Evolutionary conservation across 768 basidiomycete species (phyloP), one percentile per base, ranked within the genome.

Genomic region (Rhizopogon vinicolor): DNA sequence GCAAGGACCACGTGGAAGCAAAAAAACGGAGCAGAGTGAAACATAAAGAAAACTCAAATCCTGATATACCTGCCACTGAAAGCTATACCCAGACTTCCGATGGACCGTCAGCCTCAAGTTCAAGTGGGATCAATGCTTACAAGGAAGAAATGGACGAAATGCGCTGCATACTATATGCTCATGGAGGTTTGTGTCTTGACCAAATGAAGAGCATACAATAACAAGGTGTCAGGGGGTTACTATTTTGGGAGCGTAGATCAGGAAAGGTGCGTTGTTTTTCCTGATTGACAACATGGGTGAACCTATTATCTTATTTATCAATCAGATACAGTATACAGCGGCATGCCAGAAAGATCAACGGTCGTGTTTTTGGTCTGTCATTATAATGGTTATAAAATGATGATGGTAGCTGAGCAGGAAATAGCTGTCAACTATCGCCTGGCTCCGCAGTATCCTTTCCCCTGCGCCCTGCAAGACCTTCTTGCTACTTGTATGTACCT

Each of bases 391-490:
- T 8, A 18, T 2, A 49, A 41, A 31, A 13, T 39, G 31, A 13
- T 45, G 8, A 41, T 55, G 19, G 59, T 48, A n/a, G 39, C 52
- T 41, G 29, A 71, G 52, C 60, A 63, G 60, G 50, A 13, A 33
- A 10, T 57, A 89, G 87, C 88, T 55, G 77, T 91, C 52, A 88
- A 89, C 59, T 91, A 91, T 63, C 81, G 89, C 40, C 81, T 95
- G n/a, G 89, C 95, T 13, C 96, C 96, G 0, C 96, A 98, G 71
- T 98, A 96, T 63, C 96, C 96, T 1, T 98, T 97, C 67, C 96
- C 96, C 13, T 93, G 91, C 60, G 91, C 87, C 1, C 71, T 98
- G 7, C 94, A 97, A 63, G 96, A 98, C 68, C 74, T 86, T 35
- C 65, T 98, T 10, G 91, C 96, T 2, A 87, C 93, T 7, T 98